Conservation (phyloP, 2,329 filamentous ascomycete genomes). For the Ophidiomyces ophidiicola region DNA sequence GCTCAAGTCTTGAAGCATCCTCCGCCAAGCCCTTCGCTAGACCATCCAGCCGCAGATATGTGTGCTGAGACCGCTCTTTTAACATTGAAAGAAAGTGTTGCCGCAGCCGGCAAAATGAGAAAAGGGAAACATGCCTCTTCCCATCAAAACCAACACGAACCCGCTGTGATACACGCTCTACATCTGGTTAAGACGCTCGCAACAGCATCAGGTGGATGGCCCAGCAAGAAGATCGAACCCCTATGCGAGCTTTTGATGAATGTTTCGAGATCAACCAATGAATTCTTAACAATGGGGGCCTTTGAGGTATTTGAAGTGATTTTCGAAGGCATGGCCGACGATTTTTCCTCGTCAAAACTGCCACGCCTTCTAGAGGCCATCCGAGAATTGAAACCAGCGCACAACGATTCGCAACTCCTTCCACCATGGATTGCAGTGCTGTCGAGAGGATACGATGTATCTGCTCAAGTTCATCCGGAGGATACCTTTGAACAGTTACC, state of each 20-base stretch:
- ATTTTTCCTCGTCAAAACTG: conserved; percentile 77
- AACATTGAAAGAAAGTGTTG: conserved; percentile 60
- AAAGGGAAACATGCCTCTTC: conserved; percentile 39
- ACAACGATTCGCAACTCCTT: conserved; percentile 86
- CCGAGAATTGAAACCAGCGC: conserved; percentile 74
- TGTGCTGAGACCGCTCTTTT: conserved; percentile 83
- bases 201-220: conserved; percentile 81
- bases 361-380: conserved; percentile 84
- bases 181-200: conserved; percentile 88
- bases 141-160: conserved; percentile 53
- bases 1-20: conserved; percentile 70
- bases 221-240: conserved; percentile 85
- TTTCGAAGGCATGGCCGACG: conserved; percentile 79
- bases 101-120: conserved; percentile 55
- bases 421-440: conserved; percentile 95
- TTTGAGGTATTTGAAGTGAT: conserved; percentile 98
- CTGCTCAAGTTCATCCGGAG: conserved; percentile 73
- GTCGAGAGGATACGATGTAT: conserved; percentile 87
- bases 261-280: conserved; percentile 81
- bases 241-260: conserved; percentile 79
- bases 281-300: conserved; percentile 89
- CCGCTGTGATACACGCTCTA: conserved; percentile 76
- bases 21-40: conserved; percentile 79
- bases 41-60: conserved; percentile 92
- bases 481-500: conserved; percentile 88